These are phyloP conservation scores for Phaeodactylum tricornutum DNA, from an alignment of 108 stramenopile genomes.

Conservation along the genomic window DNA sequence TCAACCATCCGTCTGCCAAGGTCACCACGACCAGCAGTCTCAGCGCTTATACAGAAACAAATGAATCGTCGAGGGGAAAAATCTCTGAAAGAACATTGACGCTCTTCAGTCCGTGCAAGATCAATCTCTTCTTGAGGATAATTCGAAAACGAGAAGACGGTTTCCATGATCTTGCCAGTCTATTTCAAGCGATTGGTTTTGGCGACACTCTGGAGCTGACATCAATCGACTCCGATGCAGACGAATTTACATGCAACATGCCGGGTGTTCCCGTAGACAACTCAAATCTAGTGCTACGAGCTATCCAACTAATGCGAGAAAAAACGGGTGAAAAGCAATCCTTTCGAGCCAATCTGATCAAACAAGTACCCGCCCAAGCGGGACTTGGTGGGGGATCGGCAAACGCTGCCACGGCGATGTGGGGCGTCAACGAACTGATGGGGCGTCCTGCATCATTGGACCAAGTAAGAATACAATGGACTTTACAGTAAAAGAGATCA, in stretches of 20 bases:
- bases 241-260: slow-evolving; percentile 80
- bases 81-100: slow-evolving; percentile 25
- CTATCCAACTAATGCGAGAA: slow-evolving; percentile 79
- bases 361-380: slow-evolving; percentile 86
- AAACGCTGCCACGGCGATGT: slow-evolving; percentile 93
- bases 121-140: slow-evolving; percentile 95
- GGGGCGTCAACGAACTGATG: slow-evolving; percentile 85
- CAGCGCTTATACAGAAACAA: too few species aligned
- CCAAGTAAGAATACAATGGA: slow-evolving; percentile 44
- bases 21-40: too few species aligned
- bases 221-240: slow-evolving; percentile 16
- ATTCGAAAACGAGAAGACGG: slow-evolving; percentile 85
- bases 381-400: slow-evolving; percentile 92
- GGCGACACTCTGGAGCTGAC: slow-evolving; percentile 77
- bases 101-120: slow-evolving; percentile 90
- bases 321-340: slow-evolving; percentile 46
- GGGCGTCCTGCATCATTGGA: slow-evolving; percentile 76
- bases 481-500: too few species aligned
- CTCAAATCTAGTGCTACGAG: slow-evolving; percentile 82
- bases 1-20: too few species aligned
- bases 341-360: slow-evolving; percentile 78
- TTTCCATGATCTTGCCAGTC: slow-evolving; percentile 90
- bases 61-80: too few species aligned
- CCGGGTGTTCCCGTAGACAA: slow-evolving; percentile 78
- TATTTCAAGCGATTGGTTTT: slow-evolving; percentile 93